phyloP scores from a whole-genome alignment of 1,284 basidiomycete genomes.

The Phylloboletellus chloephorus region DNA sequence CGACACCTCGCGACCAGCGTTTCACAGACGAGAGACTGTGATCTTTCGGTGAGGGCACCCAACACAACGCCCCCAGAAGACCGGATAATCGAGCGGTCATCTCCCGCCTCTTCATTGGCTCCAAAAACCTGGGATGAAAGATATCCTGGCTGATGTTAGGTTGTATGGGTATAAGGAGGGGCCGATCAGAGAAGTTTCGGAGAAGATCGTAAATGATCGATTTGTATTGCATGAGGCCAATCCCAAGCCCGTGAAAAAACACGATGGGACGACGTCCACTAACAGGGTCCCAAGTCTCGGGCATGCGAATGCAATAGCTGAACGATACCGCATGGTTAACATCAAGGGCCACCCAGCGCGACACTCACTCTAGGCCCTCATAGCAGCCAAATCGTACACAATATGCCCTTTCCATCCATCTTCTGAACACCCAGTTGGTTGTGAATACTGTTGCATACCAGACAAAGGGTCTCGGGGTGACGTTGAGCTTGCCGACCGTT shows the following conservation, averaged over 20 bases:
- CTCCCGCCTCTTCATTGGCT: conserved; percentile 61
- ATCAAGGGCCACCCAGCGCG: background rate
- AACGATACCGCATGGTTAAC: background rate
- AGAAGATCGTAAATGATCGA: conserved; percentile 47
- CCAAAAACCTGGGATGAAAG: conserved; percentile 68
- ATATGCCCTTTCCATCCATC: conserved; percentile 43
- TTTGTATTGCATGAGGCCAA: conserved; percentile 70
- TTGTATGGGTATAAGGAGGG: conserved; percentile 75
- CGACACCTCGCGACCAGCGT: conserved; percentile 46
- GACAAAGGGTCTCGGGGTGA: conserved; percentile 64
- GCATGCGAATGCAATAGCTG: conserved; percentile 74
- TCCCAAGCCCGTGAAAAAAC: conserved; percentile 83
- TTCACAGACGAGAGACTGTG: conserved; percentile 5
- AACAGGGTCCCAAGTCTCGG: conserved; percentile 54
- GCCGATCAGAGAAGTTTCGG: conserved; percentile 56
- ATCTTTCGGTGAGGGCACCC: conserved; percentile 40
- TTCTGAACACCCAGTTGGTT: conserved; percentile 48
- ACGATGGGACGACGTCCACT: conserved; percentile 65
- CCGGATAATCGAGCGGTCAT: conserved; percentile 54
- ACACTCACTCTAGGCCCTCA: conserved; percentile 59
- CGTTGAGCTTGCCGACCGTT: conserved; percentile 74
- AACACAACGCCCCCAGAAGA: conserved; percentile 61
- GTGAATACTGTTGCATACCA: conserved; percentile 62
- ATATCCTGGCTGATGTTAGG: conserved; percentile 83
- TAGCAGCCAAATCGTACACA: conserved; percentile 45